Percentiles rank a stretch among this genome's conserved stretches.
These are phyloP conservation scores for Viola odorata DNA, from an alignment of 345 rosid genomes.

Conservation along the genomic window DNA sequence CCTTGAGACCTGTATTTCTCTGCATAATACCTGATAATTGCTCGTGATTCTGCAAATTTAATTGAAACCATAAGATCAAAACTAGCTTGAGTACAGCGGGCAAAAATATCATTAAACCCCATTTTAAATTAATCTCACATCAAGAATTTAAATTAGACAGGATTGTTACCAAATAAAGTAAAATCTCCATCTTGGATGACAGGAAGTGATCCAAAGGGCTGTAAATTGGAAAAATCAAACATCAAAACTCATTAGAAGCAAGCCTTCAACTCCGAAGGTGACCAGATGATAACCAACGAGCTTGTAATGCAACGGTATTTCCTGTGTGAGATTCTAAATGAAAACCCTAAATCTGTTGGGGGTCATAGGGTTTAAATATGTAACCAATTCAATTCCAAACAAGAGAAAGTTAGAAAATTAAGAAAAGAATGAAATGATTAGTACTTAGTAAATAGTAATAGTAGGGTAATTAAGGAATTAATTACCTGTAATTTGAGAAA, in stretches of 20 bases:
- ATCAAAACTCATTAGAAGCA: neutral
- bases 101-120: no score
- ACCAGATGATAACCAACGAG: no score
- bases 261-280: no score
- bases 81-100: neutral
- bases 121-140: no score
- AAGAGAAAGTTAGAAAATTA: no score
- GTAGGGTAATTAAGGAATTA: neutral
- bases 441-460: neutral
- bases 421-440: neutral
- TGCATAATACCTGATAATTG: conserved; percentile 60
- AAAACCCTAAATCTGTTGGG: no score
- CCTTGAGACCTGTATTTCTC: conserved; percentile 52
- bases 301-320: no score
- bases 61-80: neutral
- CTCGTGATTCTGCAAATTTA: conserved; percentile 49
- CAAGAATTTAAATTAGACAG: no score
- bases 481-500: conserved; percentile 56
- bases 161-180: conserved; percentile 45
- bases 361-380: no score
- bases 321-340: no score
- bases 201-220: conserved; percentile 74
- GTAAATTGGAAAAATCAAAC: conserved; percentile 4
- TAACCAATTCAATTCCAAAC: no score
- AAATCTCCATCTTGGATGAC: conserved; percentile 69